These are phyloP conservation scores for Apiospora koreana DNA, from an alignment of 2,329 filamentous ascomycete species.

Conservation along the genomic window DNA sequence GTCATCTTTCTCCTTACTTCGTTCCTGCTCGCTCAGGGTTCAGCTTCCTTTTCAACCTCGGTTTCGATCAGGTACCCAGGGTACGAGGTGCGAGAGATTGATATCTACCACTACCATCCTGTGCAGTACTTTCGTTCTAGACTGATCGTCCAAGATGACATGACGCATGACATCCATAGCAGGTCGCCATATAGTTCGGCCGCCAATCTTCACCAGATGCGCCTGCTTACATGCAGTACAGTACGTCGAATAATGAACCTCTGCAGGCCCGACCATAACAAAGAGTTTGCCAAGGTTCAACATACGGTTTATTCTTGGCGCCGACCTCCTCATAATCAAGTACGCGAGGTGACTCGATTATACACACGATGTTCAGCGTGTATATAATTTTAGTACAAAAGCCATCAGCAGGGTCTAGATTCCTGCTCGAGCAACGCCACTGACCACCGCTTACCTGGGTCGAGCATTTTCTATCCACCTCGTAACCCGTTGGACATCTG, in stretches of 20 bases:
- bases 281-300: background rate
- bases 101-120: too few species aligned
- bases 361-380: background rate
- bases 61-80: background rate
- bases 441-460: background rate
- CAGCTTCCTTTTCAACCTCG: background rate
- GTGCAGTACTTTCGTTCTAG: background rate
- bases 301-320: background rate
- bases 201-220: background rate
- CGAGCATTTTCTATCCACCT: background rate
- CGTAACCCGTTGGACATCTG: background rate
- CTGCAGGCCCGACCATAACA: background rate
- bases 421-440: background rate
- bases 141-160: background rate
- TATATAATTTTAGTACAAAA: background rate
- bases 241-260: background rate
- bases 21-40: background rate
- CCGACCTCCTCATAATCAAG: background rate
- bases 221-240: background rate
- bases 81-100: too few species aligned
- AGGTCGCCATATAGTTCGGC: background rate
- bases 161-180: background rate
- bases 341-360: background rate
- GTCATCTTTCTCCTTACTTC: background rate
- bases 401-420: background rate